Conservation (phyloP, 1,284 basidiomycete genomes). For the Ustilago nuda region DNA sequence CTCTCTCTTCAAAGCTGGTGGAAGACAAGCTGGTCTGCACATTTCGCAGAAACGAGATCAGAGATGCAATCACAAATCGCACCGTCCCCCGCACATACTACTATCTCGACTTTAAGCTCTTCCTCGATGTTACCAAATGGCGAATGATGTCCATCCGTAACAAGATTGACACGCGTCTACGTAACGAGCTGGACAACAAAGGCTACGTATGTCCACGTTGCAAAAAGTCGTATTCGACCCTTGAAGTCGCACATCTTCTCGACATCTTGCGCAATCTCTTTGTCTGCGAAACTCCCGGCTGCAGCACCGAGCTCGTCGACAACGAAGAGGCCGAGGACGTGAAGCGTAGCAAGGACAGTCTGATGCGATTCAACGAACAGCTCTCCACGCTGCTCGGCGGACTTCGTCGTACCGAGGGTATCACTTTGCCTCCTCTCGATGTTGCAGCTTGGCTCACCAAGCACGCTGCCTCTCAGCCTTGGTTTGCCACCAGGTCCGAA, state of each 20-base stretch:
- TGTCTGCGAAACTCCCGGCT: conserved; percentile 69
- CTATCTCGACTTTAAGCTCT: conserved; percentile 93
- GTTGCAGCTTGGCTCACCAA: conserved; percentile 72
- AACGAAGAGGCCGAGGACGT: conserved; percentile 90
- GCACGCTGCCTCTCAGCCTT: conserved; percentile 58
- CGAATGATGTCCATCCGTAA: conserved; percentile 92
- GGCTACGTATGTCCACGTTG: conserved; percentile 95
- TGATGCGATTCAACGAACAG: conserved; percentile 93
- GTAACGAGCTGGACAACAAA: conserved; percentile 80
- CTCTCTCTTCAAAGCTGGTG: conserved; percentile 85
- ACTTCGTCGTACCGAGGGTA: conserved; percentile 87
- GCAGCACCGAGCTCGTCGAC: conserved; percentile 80
- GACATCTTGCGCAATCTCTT: conserved; percentile 73
- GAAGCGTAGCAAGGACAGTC: conserved; percentile 86
- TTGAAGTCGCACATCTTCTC: conserved; percentile 86
- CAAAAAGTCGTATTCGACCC: conserved; percentile 82
- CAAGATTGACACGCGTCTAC: conserved; percentile 77
- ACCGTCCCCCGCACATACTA: conserved; percentile 76
- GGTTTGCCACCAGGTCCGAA: conserved; percentile 37
- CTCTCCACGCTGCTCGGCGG: conserved; percentile 88
- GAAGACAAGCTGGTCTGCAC: conserved; percentile 79
- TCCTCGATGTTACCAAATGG: conserved; percentile 98
- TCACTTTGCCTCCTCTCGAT: conserved; percentile 77
- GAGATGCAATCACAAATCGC: conserved; percentile 48
- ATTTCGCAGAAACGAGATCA: conserved; percentile 65